Evolutionary conservation across 257 asterid species (phyloP).

Genomic region (Nicotiana attenuata): DNA sequence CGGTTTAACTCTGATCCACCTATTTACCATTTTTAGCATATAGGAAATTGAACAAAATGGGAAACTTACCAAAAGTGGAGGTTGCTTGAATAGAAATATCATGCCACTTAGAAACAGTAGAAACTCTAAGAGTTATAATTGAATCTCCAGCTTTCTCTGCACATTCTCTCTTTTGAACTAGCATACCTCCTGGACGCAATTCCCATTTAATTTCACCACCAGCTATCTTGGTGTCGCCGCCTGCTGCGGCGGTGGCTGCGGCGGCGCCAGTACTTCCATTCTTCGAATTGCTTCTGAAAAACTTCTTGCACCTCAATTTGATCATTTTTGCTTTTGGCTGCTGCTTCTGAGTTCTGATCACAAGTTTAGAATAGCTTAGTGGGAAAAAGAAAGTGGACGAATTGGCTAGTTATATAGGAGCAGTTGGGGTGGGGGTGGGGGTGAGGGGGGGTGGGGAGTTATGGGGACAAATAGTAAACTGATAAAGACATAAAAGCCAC

Average conservation of each 20-base stretch:
- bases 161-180: constrained; percentile 64
- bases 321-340: constrained; percentile 29
- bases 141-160: constrained; percentile 28
- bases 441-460: neutral
- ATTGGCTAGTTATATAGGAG: constrained; percentile 33
- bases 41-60: neutral
- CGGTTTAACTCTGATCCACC: neutral
- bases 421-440: constrained; percentile 10
- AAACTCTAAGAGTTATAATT: constrained; percentile 49
- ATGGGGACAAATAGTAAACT: constrained; percentile 26
- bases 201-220: constrained; percentile 68
- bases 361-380: neutral
- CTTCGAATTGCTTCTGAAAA: constrained; percentile 53
- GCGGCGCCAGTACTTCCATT: constrained; percentile 4
- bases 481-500: constrained; percentile 21
- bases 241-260: neutral
- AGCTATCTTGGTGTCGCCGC: neutral
- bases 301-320: constrained; percentile 61
- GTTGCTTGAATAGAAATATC: constrained; percentile 50
- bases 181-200: constrained; percentile 84
- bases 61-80: constrained; percentile 68
- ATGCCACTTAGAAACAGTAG: constrained; percentile 55
- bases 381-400: constrained; percentile 14
- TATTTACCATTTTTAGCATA: neutral
- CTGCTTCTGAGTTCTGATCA: neutral